These are phyloP conservation scores for Ciborinia camelliae DNA, from an alignment of 2,329 filamentous ascomycete genomes.

Conservation along the genomic window DNA sequence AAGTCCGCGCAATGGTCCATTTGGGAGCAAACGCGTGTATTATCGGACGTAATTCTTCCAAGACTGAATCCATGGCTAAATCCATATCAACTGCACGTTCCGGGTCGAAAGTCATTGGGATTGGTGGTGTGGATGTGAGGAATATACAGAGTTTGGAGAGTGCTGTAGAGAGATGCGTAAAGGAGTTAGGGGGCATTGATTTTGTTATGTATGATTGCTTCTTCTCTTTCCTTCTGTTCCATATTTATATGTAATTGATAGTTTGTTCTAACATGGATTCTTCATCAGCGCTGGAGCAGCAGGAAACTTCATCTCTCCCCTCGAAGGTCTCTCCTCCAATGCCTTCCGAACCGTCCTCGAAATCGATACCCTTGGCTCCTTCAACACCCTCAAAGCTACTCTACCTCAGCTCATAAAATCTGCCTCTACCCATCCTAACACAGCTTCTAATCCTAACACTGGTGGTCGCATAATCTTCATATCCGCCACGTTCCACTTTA, in stretches of 20 bases:
- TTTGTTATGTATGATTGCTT: constrained; percentile 72
- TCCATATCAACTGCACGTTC: constrained; percentile 76
- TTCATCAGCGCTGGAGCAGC: constrained; percentile 76
- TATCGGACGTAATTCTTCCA: constrained; percentile 81
- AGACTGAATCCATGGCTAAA: constrained; percentile 76
- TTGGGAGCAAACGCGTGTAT: constrained; percentile 94
- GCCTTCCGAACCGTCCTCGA: constrained; percentile 95
- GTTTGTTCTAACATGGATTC: not conserved
- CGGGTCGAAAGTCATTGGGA: constrained; percentile 81
- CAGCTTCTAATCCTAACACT: constrained; percentile 55
- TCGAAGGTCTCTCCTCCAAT: constrained; percentile 77
- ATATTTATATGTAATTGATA: not conserved
- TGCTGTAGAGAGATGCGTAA: constrained; percentile 75
- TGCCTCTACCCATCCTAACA: constrained; percentile 55
- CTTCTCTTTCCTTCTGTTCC: constrained; percentile 15
- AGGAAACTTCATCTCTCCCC: constrained; percentile 89
- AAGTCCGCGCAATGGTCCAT: constrained; percentile 86
- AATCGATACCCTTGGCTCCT: constrained; percentile 91
- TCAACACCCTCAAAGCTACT: constrained; percentile 91
- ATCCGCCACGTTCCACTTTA: constrained; percentile 88
- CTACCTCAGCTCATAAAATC: constrained; percentile 77
- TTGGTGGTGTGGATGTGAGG: constrained; percentile 77
- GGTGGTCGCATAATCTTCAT: constrained; percentile 87
- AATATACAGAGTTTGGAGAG: constrained; percentile 65
- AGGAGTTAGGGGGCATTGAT: constrained; percentile 84